Conservation (phyloP, 257 asterid genomes). For the Capsicum chinense region DNA sequence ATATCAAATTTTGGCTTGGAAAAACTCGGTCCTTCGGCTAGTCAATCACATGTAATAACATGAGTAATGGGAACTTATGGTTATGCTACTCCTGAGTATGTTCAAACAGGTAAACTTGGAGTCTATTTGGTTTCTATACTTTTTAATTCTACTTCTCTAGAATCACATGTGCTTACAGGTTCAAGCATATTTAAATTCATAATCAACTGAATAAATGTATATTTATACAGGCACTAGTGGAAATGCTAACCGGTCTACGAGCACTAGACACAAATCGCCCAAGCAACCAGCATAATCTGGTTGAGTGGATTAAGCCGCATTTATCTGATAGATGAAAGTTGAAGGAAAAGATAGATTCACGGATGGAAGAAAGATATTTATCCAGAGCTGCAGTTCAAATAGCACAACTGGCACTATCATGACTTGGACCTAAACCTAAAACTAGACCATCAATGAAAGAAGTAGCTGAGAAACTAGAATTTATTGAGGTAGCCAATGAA, state of each 20-base stretch:
- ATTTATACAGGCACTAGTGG: slow-evolving; percentile 50
- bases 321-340: slow-evolving; percentile 55
- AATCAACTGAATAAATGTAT: background rate
- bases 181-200: slow-evolving; percentile 1
- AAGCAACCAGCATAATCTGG: slow-evolving; percentile 26
- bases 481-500: slow-evolving; percentile 44
- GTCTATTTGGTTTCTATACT: background rate
- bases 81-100: too few relatives aligned
- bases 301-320: slow-evolving; percentile 75
- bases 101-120: slow-evolving; percentile 44
- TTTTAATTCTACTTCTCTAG: background rate
- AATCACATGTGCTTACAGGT: background rate
- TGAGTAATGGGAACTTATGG: too few relatives aligned
- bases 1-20: too few relatives aligned
- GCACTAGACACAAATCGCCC: slow-evolving; percentile 65
- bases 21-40: too few relatives aligned
- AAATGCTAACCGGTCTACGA: slow-evolving; percentile 67
- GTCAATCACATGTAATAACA: too few relatives aligned
- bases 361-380: slow-evolving; percentile 65
- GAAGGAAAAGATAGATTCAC: slow-evolving; percentile 62
- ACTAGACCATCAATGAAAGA: slow-evolving; percentile 71
- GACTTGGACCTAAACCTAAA: slow-evolving; percentile 60
- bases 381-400: slow-evolving; percentile 54
- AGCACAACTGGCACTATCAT: slow-evolving; percentile 62
- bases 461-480: slow-evolving; percentile 53